Evolutionary conservation across 2,329 filamentous ascomycete genomes (phyloP).

Genomic region (Thelonectria rubi): DNA sequence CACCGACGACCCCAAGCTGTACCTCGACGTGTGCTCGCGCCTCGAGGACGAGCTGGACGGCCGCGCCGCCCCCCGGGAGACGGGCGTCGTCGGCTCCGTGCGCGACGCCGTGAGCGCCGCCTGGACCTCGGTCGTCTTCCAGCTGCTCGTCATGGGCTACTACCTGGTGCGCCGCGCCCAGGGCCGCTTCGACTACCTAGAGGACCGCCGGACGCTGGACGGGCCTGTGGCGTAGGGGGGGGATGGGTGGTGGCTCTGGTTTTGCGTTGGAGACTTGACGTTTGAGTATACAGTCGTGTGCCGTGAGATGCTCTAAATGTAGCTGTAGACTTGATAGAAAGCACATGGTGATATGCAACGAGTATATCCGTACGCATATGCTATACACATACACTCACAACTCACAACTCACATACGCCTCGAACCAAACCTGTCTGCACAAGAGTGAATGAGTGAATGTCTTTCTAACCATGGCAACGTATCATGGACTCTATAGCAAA

Average conservation of each 20-base stretch:
- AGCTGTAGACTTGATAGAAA: too few relatives aligned
- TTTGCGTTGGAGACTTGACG: too few relatives aligned
- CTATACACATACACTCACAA: background rate
- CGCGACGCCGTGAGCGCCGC: slow-evolving; percentile 29
- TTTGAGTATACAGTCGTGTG: too few relatives aligned
- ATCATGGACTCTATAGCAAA: slow-evolving; percentile 4
- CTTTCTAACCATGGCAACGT: background rate
- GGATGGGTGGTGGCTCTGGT: too few relatives aligned
- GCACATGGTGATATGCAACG: too few relatives aligned
- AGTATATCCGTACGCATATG: too few relatives aligned
- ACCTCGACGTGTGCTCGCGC: slow-evolving; percentile 65
- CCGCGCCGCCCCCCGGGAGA: slow-evolving; percentile 21
- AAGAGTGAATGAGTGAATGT: too few relatives aligned
- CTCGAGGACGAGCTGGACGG: slow-evolving; percentile 49
- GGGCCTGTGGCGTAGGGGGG: slow-evolving; percentile 8
- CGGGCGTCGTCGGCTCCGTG: slow-evolving; percentile 26
- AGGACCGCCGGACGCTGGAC: slow-evolving; percentile 32
- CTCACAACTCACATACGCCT: background rate
- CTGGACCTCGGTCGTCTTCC: slow-evolving; percentile 29
- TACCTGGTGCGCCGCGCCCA: slow-evolving; percentile 40
- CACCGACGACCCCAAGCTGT: slow-evolving; percentile 81
- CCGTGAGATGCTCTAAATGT: too few relatives aligned
- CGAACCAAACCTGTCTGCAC: background rate
- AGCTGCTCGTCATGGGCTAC: slow-evolving; percentile 36
- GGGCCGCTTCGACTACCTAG: slow-evolving; percentile 43